These are phyloP conservation scores for Marvania coccoides DNA, from an alignment of 139 green algal genomes.

Conservation along the genomic window DNA sequence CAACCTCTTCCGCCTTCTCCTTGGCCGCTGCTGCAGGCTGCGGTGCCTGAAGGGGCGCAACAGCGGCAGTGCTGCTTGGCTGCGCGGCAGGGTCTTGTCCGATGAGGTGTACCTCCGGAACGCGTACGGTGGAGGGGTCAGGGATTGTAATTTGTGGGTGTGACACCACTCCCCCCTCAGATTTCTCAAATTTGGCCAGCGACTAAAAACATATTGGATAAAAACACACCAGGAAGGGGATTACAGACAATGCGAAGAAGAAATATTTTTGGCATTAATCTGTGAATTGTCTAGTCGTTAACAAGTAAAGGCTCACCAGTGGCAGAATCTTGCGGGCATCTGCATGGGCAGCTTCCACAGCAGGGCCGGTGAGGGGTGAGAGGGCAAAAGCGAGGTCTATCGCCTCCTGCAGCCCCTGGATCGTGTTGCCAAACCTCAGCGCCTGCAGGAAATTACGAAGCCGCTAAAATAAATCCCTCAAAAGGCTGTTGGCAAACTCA, in stretches of 20 bases:
- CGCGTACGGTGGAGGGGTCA: neutral
- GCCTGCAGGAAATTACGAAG: neutral
- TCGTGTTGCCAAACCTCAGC: slow-evolving; percentile 36
- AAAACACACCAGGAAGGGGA: too few species aligned
- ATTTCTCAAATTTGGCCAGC: neutral
- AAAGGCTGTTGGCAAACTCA: neutral
- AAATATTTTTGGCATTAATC: too few species aligned
- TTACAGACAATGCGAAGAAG: too few species aligned
- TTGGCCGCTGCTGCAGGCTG: neutral
- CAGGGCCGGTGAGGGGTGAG: neutral
- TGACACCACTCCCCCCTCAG: too few species aligned
- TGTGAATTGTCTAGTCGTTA: too few species aligned
- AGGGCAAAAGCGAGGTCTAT: slow-evolving; percentile 33
- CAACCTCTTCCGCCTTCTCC: neutral
- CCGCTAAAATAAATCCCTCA: neutral
- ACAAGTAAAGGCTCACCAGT: too few species aligned
- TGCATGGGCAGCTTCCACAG: neutral
- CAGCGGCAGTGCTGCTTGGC: too few species aligned
- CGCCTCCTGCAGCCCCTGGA: slow-evolving; percentile 18
- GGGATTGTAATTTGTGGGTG: neutral
- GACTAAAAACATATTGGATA: too few species aligned
- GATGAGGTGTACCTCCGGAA: neutral
- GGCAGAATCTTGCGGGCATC: neutral
- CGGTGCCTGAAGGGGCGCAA: too few species aligned
- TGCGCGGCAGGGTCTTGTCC: neutral